Percentiles rank a stretch among this genome's conserved stretches.
These are phyloP conservation scores for Wickerhamiella cacticola DNA, from an alignment of 805 yeast species.

Conservation along the genomic window DNA sequence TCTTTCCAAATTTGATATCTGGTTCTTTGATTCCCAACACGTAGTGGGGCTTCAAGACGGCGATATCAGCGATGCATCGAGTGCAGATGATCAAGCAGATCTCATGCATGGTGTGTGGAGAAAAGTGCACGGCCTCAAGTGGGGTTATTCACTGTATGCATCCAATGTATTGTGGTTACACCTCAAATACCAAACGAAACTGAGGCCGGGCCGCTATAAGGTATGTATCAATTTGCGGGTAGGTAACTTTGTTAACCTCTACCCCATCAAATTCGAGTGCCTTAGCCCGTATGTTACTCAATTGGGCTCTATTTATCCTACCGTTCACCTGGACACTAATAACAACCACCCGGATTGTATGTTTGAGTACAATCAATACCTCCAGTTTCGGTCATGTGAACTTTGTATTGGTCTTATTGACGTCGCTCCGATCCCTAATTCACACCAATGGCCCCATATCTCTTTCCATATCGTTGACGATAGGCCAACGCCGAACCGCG, in stretches of 20 bases:
- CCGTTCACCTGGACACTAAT: slow-evolving; percentile 9
- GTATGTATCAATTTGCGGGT: slow-evolving; percentile 15
- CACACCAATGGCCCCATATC: slow-evolving; percentile 13
- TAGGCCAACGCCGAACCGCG: slow-evolving; percentile 16
- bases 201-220: slow-evolving; percentile 17
- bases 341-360: slow-evolving; percentile 12
- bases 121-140: slow-evolving; percentile 11
- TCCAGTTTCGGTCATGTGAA: slow-evolving; percentile 9
- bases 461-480: slow-evolving; percentile 29
- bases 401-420: slow-evolving; percentile 14
- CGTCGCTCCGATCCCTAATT: slow-evolving; percentile 6
- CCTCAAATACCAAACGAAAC: slow-evolving; percentile 17
- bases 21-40: slow-evolving; percentile 21
- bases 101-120: slow-evolving; percentile 14
- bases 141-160: slow-evolving; percentile 18
- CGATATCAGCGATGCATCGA: slow-evolving; percentile 4
- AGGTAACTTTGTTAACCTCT: slow-evolving; percentile 14
- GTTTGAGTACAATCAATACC: slow-evolving; percentile 14
- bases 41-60: slow-evolving; percentile 10
- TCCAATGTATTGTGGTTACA: slow-evolving; percentile 16
- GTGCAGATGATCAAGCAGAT: slow-evolving; percentile 2
- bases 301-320: slow-evolving; percentile 13
- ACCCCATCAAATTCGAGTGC: slow-evolving; percentile 14
- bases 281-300: slow-evolving; percentile 16
- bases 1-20: slow-evolving; percentile 17